These are phyloP conservation scores for Aspergillus biplanus DNA, from an alignment of 495 filamentous ascomycete genomes.

Conservation along the genomic window DNA sequence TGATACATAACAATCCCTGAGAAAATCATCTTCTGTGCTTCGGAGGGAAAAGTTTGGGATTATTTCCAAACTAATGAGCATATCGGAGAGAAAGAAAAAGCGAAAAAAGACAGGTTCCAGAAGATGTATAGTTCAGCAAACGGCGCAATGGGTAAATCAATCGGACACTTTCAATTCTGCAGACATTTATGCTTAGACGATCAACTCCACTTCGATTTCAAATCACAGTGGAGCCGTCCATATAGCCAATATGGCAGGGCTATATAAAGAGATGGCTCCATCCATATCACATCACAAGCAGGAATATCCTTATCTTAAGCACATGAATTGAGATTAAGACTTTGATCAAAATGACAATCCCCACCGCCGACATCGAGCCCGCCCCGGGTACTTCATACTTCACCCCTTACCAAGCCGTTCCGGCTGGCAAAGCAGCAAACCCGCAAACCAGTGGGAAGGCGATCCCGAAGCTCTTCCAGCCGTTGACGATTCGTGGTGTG, in stretches of 20 bases:
- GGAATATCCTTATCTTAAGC: background rate
- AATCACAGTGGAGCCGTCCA: background rate
- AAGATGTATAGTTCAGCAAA: too few relatives aligned
- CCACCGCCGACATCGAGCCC: constrained; percentile 10
- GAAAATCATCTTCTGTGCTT: background rate
- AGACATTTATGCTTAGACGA: background rate
- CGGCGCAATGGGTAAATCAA: background rate
- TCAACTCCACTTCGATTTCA: background rate
- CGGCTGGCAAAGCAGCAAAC: constrained; percentile 65
- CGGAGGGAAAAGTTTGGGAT: too few relatives aligned
- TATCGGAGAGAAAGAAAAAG: too few relatives aligned
- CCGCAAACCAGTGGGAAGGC: constrained; percentile 59
- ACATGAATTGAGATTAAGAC: background rate
- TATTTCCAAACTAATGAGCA: too few relatives aligned
- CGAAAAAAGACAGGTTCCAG: too few relatives aligned
- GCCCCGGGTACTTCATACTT: constrained; percentile 60
- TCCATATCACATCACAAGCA: background rate
- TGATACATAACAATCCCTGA: background rate
- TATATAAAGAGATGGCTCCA: background rate
- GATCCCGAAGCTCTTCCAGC: constrained; percentile 47
- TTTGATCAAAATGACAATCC: background rate
- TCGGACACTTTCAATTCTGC: background rate
- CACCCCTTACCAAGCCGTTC: constrained; percentile 66
- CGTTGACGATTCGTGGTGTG: too few relatives aligned
- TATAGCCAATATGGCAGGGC: too few relatives aligned